A percentile compares a stretch with the other conserved stretches of the same genome.
Conservation (phyloP, 1,284 basidiomycete species). For the Rhodotorula sp. region DNA sequence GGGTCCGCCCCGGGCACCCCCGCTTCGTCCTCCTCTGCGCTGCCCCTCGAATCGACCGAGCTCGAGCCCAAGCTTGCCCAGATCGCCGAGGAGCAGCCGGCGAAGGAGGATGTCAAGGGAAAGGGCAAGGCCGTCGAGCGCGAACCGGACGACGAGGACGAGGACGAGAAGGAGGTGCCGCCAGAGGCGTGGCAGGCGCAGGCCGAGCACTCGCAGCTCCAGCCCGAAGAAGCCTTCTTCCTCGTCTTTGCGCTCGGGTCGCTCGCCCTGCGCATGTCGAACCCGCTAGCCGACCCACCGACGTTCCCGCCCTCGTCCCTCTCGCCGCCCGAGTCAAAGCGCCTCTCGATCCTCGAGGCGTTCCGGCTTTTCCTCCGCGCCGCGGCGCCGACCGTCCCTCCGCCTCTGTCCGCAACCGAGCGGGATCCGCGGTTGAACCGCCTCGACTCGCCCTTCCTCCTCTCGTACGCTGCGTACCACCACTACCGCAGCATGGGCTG, state of each 20-base stretch:
- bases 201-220: slow-evolving; percentile 89
- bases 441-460: slow-evolving; percentile 67
- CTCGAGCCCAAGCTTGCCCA: slow-evolving; percentile 7
- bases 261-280: slow-evolving; percentile 21
- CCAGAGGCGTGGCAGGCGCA: slow-evolving; percentile 51
- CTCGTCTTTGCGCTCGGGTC: slow-evolving; percentile 53
- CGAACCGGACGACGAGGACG: slow-evolving; percentile 38
- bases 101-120: slow-evolving; percentile 41
- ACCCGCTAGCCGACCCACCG: not conserved
- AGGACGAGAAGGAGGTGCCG: slow-evolving; percentile 49
- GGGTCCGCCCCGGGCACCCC: slow-evolving; percentile 46
- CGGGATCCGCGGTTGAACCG: slow-evolving; percentile 29
- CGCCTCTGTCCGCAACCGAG: slow-evolving; percentile 57
- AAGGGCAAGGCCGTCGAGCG: not conserved
- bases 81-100: slow-evolving; percentile 48
- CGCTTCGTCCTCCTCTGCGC: slow-evolving; percentile 17
- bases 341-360: slow-evolving; percentile 32
- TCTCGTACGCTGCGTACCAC: slow-evolving; percentile 89
- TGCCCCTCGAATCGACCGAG: slow-evolving; percentile 3
- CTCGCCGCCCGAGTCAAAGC: not conserved
- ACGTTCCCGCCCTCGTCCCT: not conserved
- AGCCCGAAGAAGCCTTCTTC: slow-evolving; percentile 90
- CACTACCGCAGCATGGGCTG: slow-evolving; percentile 97
- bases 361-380: slow-evolving; percentile 25
- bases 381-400: slow-evolving; percentile 38